Evolutionary conservation across 805 yeast genomes (phyloP), one percentile per base, ranked within the genome.

Genomic region (Candida nemodendra): DNA sequence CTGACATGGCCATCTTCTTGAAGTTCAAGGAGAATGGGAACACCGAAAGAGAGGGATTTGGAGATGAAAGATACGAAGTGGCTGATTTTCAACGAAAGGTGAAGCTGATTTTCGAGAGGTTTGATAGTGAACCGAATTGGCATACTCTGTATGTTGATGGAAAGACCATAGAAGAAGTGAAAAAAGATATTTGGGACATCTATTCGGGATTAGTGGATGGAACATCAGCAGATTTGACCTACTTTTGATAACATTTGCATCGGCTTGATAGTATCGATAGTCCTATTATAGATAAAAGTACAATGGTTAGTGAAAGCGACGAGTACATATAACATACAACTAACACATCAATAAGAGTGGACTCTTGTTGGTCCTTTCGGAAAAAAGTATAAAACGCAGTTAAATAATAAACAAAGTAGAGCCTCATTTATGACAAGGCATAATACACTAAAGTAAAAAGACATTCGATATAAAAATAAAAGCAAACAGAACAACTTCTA

Each of bases 41-140:
- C 27, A 53, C 69, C 18, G 55, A 68, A 16, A 69, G 98, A 38
- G 79, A 78, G 9, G 95, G 95, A 1, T 93, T 84, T 68, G 99
- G 99, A 11, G 84, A 80, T n/a, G 99, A 93, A 60, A 67, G 96
- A 37, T 93, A 93, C 62, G 99, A 93, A 59, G 74, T 72, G 18
- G 58, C 61, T 4, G 79, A 73, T 33, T 84, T 93, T 54, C 99
- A 93, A 56, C 59, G 64, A n/a, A 67, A 66, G 26, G 99, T 93
- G 3, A 76, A 78, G 42, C 29, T 52, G 8, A 68, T 79, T 44
- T 93, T 90, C 55, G 64, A 70, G 38, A 45, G 57, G 15, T 66
- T 81, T 28, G 44, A 36, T 13, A 12, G 22, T 4, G 48, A 45
- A 15, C 30, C 39, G 5, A 49, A 58, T 2, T 72, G 83, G 69